A percentile compares a stretch with the other conserved stretches of the same genome.
phyloP scores from a whole-genome alignment of 176 grass and related monocot genomes.

The Thinopyrum elongatum region DNA sequence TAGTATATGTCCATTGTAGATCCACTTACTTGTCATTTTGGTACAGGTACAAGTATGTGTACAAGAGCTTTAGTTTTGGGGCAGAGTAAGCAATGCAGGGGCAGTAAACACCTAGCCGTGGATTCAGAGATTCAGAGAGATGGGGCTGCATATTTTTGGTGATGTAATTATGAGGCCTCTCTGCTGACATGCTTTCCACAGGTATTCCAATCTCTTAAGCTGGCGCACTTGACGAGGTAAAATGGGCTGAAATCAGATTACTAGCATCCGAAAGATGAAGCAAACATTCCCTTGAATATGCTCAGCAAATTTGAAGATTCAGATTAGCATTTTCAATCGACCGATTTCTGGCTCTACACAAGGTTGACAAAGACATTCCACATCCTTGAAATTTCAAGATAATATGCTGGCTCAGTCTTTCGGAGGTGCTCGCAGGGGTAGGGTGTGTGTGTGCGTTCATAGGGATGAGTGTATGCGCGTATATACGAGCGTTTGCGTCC shows the following conservation, averaged over 20 bases:
- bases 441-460: too few relatives aligned
- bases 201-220: background rate
- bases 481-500: too few relatives aligned
- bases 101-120: background rate
- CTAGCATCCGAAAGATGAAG: background rate
- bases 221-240: background rate
- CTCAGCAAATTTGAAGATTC: background rate
- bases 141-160: constrained; percentile 15
- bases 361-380: constrained; percentile 35
- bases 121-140: background rate
- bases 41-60: too few relatives aligned
- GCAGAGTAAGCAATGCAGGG: background rate
- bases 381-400: too few relatives aligned
- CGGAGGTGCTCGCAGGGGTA: too few relatives aligned
- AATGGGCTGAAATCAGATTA: background rate
- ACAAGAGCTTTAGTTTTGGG: too few relatives aligned
- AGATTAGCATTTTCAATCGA: background rate
- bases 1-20: too few relatives aligned
- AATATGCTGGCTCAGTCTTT: too few relatives aligned
- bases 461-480: too few relatives aligned
- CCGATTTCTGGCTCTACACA: background rate
- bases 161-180: constrained; percentile 17
- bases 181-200: constrained; percentile 17
- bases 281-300: background rate
- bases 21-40: too few relatives aligned